A percentile compares a stretch with the other conserved stretches of the same genome.
Evolutionary conservation across 129 eudicot species (phyloP).

Genomic region (Solidago caesia): DNA sequence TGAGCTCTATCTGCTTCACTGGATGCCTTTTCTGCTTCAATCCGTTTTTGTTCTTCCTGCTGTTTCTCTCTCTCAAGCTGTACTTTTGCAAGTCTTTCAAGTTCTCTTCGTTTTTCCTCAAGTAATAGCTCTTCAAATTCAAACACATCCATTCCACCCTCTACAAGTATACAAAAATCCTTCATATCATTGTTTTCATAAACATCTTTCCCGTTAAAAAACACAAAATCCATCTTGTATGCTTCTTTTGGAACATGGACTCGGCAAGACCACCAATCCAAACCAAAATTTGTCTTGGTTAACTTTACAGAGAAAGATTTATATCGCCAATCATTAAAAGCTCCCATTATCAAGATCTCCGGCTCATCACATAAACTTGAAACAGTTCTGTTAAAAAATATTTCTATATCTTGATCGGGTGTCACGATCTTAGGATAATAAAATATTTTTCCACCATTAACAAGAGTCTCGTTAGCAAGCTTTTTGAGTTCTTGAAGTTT

Average conservation of each 20-base stretch:
- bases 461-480: conserved; percentile 67
- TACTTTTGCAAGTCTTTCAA: conserved; percentile 63
- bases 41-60: conserved; percentile 67
- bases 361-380: conserved; percentile 72
- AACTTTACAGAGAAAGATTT: conserved; percentile 71
- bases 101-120: conserved; percentile 82
- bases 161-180: conserved; percentile 74
- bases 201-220: conserved; percentile 81
- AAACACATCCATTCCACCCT: conserved; percentile 69
- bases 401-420: conserved; percentile 72
- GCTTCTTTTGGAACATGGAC: conserved; percentile 93
- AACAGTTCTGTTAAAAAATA: conserved; percentile 67
- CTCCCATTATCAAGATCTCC: conserved; percentile 80
- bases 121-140: conserved; percentile 92
- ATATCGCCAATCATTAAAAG: conserved; percentile 90
- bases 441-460: conserved; percentile 61
- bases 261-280: conserved; percentile 97
- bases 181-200: conserved; percentile 81
- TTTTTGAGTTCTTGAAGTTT: conserved; percentile 57
- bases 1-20: conserved; percentile 78
- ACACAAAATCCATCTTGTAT: conserved; percentile 82
- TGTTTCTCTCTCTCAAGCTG: conserved; percentile 69
- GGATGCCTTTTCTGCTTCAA: conserved; percentile 72
- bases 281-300: conserved; percentile 61
- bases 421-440: conserved; percentile 64